phyloP scores from a whole-genome alignment of 371 early-diverging fungal species.

The Zopfochytrium polystomum region DNA sequence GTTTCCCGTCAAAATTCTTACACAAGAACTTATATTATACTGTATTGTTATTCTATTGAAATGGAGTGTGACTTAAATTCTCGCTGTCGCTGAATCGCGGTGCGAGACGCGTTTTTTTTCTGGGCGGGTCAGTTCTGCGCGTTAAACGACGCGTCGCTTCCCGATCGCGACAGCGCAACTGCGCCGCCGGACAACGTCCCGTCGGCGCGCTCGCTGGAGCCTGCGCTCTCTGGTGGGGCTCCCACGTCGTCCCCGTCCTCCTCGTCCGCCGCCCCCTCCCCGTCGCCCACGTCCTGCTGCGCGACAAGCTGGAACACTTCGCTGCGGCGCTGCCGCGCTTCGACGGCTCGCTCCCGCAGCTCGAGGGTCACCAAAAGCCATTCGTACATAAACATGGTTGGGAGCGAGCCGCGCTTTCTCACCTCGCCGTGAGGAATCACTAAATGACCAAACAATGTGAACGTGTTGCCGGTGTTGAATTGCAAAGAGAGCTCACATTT shows the following conservation, averaged over 20 bases:
- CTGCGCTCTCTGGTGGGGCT: too few species aligned
- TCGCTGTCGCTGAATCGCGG: too few species aligned
- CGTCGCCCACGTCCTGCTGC: constrained; percentile 14
- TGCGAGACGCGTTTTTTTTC: too few species aligned
- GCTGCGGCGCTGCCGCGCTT: constrained; percentile 38
- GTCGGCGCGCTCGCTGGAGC: too few species aligned
- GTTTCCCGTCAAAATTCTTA: too few species aligned
- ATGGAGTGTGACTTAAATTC: too few species aligned
- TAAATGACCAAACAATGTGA: background rate
- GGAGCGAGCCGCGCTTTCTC: constrained; percentile 41
- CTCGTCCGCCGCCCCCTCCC: constrained; percentile 29
- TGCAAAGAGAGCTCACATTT: constrained; percentile 34
- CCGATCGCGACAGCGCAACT: too few species aligned
- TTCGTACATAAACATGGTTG: constrained; percentile 48
- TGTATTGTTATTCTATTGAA: too few species aligned
- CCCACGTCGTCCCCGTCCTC: constrained; percentile 17
- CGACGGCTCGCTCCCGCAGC: constrained; percentile 45
- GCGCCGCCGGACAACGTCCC: too few species aligned
- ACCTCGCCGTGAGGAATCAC: constrained; percentile 29
- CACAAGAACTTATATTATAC: too few species aligned
- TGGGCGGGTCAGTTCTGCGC: too few species aligned
- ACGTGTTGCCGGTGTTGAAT: background rate
- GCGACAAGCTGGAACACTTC: constrained; percentile 29
- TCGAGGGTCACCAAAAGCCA: constrained; percentile 51
- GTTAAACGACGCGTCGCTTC: too few species aligned